Evolutionary conservation across 352 stramenopile genomes (phyloP).

Genomic region (Aphanomyces cochlioides): DNA sequence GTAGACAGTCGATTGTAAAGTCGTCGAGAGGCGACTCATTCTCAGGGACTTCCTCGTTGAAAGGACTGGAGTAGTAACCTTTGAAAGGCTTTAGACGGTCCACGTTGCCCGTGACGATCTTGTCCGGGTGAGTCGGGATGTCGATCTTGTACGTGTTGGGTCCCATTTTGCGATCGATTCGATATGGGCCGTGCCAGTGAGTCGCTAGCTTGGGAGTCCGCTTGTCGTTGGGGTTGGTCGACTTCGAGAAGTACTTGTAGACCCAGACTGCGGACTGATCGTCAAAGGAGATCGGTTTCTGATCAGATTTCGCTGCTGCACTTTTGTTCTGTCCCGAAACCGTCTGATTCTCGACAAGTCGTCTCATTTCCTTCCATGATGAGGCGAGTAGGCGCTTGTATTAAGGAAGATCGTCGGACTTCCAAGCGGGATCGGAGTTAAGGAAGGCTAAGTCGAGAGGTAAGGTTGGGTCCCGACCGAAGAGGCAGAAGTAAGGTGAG

Average conservation of each 20-base stretch:
- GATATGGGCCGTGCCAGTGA: not conserved
- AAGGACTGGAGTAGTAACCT: slow-evolving; percentile 3
- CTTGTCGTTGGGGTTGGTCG: not conserved
- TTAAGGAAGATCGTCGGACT: slow-evolving; percentile 2
- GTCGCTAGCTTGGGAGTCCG: not conserved
- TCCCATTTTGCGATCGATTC: slow-evolving; percentile 4
- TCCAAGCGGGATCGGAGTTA: slow-evolving; percentile 2
- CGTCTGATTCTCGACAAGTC: not conserved
- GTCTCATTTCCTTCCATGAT: not conserved
- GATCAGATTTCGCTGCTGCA: not conserved
- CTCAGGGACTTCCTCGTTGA: slow-evolving; percentile 1
- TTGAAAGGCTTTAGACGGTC: slow-evolving; percentile 1
- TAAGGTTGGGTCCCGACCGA: not conserved
- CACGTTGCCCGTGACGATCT: slow-evolving; percentile 5
- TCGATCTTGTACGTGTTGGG: slow-evolving; percentile 13
- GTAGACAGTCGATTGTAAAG: not conserved
- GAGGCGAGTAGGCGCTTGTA: not conserved
- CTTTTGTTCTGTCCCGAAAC: not conserved
- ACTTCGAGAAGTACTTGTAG: slow-evolving; percentile 2
- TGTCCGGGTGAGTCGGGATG: not conserved
- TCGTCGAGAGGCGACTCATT: not conserved
- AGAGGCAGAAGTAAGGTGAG: slow-evolving; percentile 1
- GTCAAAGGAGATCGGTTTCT: not conserved
- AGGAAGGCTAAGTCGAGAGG: not conserved
- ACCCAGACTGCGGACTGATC: slow-evolving; percentile 3